Evolutionary conservation across 176 grass and related monocot genomes (phyloP).

Genomic region (Dendrocalamus sinicus): DNA sequence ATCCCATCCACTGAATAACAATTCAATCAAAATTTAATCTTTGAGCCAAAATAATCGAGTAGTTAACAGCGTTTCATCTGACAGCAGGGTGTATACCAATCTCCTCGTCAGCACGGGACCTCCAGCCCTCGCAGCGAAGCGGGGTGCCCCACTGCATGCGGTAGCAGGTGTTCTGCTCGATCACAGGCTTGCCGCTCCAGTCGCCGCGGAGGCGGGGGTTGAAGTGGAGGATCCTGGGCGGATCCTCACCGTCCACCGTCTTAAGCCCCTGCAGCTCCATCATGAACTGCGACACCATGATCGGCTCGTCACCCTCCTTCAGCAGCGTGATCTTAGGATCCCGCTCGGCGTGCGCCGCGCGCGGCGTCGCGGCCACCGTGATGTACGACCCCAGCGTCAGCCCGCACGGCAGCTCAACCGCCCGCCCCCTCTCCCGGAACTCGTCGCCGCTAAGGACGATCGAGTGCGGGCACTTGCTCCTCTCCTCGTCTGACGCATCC

Average conservation of each 20-base stretch:
- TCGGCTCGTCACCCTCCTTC: constrained; percentile 65
- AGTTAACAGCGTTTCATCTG: background rate
- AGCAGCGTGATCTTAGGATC: constrained; percentile 83
- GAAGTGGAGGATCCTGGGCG: constrained; percentile 92
- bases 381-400: constrained; percentile 91
- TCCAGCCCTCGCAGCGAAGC: constrained; percentile 80
- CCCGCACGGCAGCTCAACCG: constrained; percentile 87
- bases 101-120: constrained; percentile 80
- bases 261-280: constrained; percentile 92
- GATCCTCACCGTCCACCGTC: constrained; percentile 90
- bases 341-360: constrained; percentile 63
- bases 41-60: constrained; percentile 5
- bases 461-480: constrained; percentile 80
- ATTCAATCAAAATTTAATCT: constrained; percentile 38
- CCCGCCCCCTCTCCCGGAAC: constrained; percentile 58
- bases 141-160: constrained; percentile 94
- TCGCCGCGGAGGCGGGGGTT: constrained; percentile 90
- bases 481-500: constrained; percentile 19
- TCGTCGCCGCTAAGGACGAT: constrained; percentile 61
- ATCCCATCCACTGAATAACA: constrained; percentile 75
- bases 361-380: constrained; percentile 75
- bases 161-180: constrained; percentile 99
- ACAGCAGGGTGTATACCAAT: constrained; percentile 52
- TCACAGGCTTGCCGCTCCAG: constrained; percentile 91
- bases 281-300: constrained; percentile 99